A percentile compares a stretch with the other conserved stretches of the same genome.
phyloP scores from a whole-genome alignment of 2,329 filamentous ascomycete species.

The Talaromyces sp. region DNA sequence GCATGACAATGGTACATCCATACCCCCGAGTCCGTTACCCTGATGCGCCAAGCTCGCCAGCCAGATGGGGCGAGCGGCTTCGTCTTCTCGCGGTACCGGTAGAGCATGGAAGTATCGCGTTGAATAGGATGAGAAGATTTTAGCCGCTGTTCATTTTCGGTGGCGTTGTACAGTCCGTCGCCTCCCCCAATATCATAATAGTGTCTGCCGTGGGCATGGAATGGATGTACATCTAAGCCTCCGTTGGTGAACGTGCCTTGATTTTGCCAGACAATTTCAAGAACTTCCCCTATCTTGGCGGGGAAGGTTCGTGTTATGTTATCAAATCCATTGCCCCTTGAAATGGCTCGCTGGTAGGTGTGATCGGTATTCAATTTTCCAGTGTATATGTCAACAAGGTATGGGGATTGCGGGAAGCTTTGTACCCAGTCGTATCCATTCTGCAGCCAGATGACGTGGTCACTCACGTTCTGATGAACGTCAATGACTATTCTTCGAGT shows the following conservation, averaged over 20 bases:
- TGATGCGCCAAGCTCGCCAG: constrained; percentile 65
- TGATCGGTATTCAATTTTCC: constrained; percentile 43
- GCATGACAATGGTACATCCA: constrained; percentile 14
- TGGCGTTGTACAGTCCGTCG: constrained; percentile 49
- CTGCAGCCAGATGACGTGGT: constrained; percentile 32
- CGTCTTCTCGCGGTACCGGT: constrained; percentile 53
- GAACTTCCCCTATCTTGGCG: constrained; percentile 49
- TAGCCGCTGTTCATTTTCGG: constrained; percentile 46
- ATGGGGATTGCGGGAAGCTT: constrained; percentile 38
- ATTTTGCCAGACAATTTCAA: constrained; percentile 50
- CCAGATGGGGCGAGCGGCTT: constrained; percentile 49
- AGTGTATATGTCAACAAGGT: constrained; percentile 52
- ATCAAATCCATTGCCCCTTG: constrained; percentile 42
- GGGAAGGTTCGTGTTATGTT: constrained; percentile 44
- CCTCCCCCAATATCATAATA: constrained; percentile 52
- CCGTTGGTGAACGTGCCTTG: constrained; percentile 28
- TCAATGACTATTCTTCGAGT: constrained; percentile 55
- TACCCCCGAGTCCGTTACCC: constrained; percentile 53
- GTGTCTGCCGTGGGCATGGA: constrained; percentile 52
- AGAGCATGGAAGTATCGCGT: constrained; percentile 58
- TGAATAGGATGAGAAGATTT: constrained; percentile 42
- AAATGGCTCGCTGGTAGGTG: constrained; percentile 38
- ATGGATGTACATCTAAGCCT: constrained; percentile 46
- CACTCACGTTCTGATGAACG: constrained; percentile 32
- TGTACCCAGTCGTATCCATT: constrained; percentile 54